Evolutionary conservation across 2,329 filamentous ascomycete genomes (phyloP), one percentile per base, ranked within the genome.

Genomic region (Aspergillus pseudonomiae): DNA sequence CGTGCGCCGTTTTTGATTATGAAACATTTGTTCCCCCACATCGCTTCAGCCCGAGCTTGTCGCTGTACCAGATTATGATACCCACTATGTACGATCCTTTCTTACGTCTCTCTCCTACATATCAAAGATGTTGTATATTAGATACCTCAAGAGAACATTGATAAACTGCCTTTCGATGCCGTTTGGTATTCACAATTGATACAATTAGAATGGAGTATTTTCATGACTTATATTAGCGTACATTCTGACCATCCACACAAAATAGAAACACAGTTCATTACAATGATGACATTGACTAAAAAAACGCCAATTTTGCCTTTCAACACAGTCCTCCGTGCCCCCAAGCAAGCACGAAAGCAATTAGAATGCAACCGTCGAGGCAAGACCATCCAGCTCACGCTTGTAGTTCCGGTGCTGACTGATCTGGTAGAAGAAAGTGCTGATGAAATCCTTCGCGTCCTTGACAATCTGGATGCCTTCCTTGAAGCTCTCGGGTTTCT

Each of bases 341-440:
- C 4, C 48, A 34, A n/a, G 19, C 28, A 52, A 32, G n/a, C 6
- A 52, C 36, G 34, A 19, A 39, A 39, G 6, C 7, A 39, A 41
- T 26, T 86, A 94, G 71, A 89, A 94, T 1, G 91, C 90, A 63
- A 94, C 85, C 82, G 87, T 84, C 2, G 80, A 77, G 59, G 79
- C 85, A 70, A 94, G 76, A 0, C 92, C 92, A 67, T 91, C 88
- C 74, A 91, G 64, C 82, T 96, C 92, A 26, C 92, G 82, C 59
- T 88, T 83, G 79, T 87, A 96, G 74, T 91, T 91, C 71, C 88
- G 85, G 73, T 95, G 92, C 79, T 88, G 85, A 26, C 88, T 86
- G 60, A 95, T 88, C 19, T 87, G 83, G 71, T 83, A 89, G 53
- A 89, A 86, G 79, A 92, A 93, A 69, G 87, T 85, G 68, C 89